phyloP scores from a whole-genome alignment of 2,329 filamentous ascomycete species.

The Madurella fahalii region DNA sequence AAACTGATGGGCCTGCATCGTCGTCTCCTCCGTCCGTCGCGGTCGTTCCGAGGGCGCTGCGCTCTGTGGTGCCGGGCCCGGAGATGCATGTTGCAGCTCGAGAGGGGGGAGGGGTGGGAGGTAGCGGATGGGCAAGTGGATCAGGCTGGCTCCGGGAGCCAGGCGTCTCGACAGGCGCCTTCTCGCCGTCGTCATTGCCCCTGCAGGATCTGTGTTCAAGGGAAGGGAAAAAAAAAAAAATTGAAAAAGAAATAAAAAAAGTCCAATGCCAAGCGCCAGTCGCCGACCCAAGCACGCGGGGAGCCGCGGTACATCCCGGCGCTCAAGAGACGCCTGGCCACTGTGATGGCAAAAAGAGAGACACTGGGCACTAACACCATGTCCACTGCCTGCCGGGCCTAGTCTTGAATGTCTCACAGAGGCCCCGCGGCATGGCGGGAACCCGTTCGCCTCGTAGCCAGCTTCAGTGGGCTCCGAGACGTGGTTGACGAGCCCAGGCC shows the following conservation, averaged over 20 bases:
- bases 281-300: not conserved
- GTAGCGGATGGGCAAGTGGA: too few species aligned
- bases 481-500: not conserved
- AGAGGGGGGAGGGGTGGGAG: too few species aligned
- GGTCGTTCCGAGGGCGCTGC: too few species aligned
- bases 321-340: not conserved
- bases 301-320: not conserved
- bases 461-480: not conserved
- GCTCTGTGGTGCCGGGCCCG: too few species aligned
- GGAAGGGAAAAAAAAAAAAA: too few species aligned
- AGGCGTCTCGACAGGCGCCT: conserved; percentile 7
- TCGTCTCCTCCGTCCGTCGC: too few species aligned
- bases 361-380: not conserved
- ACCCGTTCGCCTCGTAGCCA: not conserved
- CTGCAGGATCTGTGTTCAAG: conserved; percentile 15
- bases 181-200: conserved; percentile 8
- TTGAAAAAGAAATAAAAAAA: too few species aligned
- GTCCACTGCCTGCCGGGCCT: not conserved
- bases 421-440: not conserved
- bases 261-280: too few species aligned
- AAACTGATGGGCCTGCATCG: too few species aligned
- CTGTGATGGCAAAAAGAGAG: not conserved
- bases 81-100: too few species aligned
- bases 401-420: not conserved
- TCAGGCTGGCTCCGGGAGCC: not conserved